phyloP scores from a whole-genome alignment of 164 flowering plant genomes.

The Magnolia sinica region DNA sequence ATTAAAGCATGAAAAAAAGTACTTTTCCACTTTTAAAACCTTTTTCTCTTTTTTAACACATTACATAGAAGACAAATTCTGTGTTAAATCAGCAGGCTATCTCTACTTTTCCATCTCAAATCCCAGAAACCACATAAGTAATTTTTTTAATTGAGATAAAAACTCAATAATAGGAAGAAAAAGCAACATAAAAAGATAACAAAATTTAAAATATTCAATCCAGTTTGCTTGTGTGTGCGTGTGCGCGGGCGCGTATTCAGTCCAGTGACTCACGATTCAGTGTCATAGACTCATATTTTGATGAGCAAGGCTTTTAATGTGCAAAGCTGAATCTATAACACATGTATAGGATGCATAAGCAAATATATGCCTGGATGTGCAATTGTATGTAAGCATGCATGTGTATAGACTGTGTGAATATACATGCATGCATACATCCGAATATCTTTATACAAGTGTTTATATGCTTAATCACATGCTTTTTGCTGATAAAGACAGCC shows the following conservation, averaged over 20 bases:
- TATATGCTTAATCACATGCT: background rate
- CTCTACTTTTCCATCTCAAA: no score
- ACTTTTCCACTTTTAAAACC: no score
- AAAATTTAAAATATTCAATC: no score
- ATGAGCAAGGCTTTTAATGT: background rate
- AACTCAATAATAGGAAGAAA: background rate
- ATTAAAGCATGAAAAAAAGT: no score
- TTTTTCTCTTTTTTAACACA: no score
- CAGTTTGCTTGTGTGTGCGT: no score
- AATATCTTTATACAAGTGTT: background rate
- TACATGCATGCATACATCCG: background rate
- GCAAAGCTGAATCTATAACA: background rate
- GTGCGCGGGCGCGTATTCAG: no score
- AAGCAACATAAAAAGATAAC: background rate
- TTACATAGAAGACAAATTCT: no score
- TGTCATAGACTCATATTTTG: background rate
- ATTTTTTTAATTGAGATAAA: background rate
- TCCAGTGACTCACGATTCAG: no score
- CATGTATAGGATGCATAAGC: background rate
- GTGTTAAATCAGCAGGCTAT: no score
- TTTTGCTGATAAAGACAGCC: background rate
- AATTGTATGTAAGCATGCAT: background rate
- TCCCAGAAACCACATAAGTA: no score
- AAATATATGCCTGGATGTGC: background rate
- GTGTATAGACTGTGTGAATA: background rate